These are phyloP conservation scores for Wickerhamiella alocasiicola DNA, from an alignment of 805 yeast genomes.

Conservation along the genomic window DNA sequence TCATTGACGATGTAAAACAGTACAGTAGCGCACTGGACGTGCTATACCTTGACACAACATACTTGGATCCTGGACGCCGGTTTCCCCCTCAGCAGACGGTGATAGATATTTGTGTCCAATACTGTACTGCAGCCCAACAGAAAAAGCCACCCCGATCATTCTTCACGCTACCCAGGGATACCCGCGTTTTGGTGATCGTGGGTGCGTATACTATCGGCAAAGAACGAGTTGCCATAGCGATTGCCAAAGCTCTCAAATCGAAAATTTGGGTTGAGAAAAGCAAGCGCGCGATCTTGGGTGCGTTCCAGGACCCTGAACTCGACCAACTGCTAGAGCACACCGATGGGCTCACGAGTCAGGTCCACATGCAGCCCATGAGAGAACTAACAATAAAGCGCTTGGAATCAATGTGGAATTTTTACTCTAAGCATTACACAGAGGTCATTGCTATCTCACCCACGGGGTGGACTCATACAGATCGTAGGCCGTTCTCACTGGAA, in stretches of 20 bases:
- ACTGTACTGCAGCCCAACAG: conserved; percentile 33
- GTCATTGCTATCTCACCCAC: conserved; percentile 75
- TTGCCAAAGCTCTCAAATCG: conserved; percentile 27
- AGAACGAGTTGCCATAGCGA: conserved; percentile 60
- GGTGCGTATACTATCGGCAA: conserved; percentile 93
- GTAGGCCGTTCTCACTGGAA: conserved; percentile 12
- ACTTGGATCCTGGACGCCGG: conserved; percentile 56
- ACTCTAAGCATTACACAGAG: conserved; percentile 38
- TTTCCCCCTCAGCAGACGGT: conserved; percentile 72
- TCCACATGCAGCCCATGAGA: conserved; percentile 65
- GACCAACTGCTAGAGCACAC: conserved; percentile 31
- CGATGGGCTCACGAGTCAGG: conserved; percentile 37
- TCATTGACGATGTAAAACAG: conserved; percentile 28
- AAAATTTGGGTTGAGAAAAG: conserved; percentile 34
- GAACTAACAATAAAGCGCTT: conserved; percentile 34
- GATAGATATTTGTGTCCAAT: conserved; percentile 43
- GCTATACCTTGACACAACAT: conserved; percentile 83
- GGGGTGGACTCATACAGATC: conserved; percentile 64
- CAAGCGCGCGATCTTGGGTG: conserved; percentile 36
- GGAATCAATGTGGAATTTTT: conserved; percentile 38
- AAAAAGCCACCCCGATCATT: conserved; percentile 22
- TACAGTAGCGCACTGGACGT: conserved; percentile 24
- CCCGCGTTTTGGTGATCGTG: conserved; percentile 44
- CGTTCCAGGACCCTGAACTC: conserved; percentile 34
- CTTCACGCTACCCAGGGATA: conserved; percentile 17